Conservation (phyloP, 352 stramenopile genomes). For the Saprolegnia parasitica region DNA sequence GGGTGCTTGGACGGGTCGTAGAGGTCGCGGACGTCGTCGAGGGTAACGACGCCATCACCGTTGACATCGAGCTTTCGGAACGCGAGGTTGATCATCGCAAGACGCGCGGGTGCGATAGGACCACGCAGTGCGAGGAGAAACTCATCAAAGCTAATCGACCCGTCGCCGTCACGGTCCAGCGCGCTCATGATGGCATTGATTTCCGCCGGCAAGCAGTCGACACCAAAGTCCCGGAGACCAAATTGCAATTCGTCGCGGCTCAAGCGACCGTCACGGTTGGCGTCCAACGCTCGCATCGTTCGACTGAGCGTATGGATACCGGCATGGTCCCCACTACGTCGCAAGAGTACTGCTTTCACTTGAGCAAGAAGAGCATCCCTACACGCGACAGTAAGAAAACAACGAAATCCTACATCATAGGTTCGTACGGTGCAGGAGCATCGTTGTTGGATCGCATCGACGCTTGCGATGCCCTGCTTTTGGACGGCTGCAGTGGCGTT, state of each 20-base stretch:
- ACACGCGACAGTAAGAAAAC: background rate
- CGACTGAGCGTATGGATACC: conserved; percentile 48
- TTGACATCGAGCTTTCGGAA: conserved; percentile 57
- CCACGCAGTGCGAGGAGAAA: conserved; percentile 50
- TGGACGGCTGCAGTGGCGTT: background rate
- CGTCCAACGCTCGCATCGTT: conserved; percentile 43
- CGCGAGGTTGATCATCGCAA: conserved; percentile 42
- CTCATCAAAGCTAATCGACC: conserved; percentile 47
- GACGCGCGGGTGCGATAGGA: conserved; percentile 33
- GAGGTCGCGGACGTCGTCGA: conserved; percentile 53
- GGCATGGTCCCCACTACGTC: conserved; percentile 35
- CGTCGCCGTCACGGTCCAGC: conserved; percentile 49
- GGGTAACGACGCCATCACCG: conserved; percentile 36
- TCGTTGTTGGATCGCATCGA: conserved; percentile 18
- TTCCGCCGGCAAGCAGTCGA: conserved; percentile 43
- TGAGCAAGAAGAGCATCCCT: conserved; percentile 29
- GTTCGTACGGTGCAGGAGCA: background rate
- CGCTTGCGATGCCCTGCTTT: background rate
- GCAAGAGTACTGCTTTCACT: conserved; percentile 38
- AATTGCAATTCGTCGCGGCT: conserved; percentile 55
- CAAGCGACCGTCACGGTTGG: conserved; percentile 41
- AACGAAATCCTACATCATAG: background rate
- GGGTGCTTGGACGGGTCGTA: conserved; percentile 77
- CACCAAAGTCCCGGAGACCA: conserved; percentile 46
- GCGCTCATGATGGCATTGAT: conserved; percentile 37